phyloP scores from a whole-genome alignment of 768 basidiomycete genomes.

The Agrocybe chaxingu region DNA sequence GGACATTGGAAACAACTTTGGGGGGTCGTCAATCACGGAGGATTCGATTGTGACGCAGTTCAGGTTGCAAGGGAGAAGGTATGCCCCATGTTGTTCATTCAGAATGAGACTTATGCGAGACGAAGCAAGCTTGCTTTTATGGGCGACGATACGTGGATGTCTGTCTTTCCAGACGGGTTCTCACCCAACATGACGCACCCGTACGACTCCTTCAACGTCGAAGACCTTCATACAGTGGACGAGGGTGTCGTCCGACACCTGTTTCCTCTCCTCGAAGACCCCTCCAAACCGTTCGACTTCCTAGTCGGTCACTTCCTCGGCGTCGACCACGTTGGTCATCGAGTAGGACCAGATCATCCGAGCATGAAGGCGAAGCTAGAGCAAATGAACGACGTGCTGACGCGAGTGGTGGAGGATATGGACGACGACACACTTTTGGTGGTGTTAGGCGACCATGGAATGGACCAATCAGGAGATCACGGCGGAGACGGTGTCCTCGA shows the following conservation, averaged over 20 bases:
- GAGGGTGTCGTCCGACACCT: constrained; percentile 83
- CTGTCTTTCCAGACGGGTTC: constrained; percentile 79
- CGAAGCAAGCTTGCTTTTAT: constrained; percentile 72
- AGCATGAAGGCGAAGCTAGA: constrained; percentile 81
- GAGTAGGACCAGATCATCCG: constrained; percentile 86
- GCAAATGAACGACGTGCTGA: constrained; percentile 85
- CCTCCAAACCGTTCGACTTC: constrained; percentile 69
- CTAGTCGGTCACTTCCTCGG: constrained; percentile 92
- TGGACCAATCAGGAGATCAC: constrained; percentile 94
- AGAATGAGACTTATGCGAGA: constrained; percentile 1
- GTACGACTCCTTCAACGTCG: constrained; percentile 97
- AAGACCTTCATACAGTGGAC: constrained; percentile 95
- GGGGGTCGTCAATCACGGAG: constrained; percentile 79
- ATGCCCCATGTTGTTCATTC: constrained; percentile 3
- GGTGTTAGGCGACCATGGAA: constrained; percentile 94
- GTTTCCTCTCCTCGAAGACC: constrained; percentile 67
- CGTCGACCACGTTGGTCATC: constrained; percentile 94
- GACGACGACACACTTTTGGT: constrained; percentile 90
- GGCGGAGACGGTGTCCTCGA: constrained; percentile 89
- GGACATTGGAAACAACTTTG: constrained; percentile 92
- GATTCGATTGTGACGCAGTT: constrained; percentile 86
- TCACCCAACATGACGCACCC: constrained; percentile 71
- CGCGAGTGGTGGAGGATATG: constrained; percentile 64
- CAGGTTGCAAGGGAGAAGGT: constrained; percentile 58
- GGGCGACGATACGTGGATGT: constrained; percentile 98